Conservation (phyloP, 345 rosid genomes). For the Gossypium bickii region DNA sequence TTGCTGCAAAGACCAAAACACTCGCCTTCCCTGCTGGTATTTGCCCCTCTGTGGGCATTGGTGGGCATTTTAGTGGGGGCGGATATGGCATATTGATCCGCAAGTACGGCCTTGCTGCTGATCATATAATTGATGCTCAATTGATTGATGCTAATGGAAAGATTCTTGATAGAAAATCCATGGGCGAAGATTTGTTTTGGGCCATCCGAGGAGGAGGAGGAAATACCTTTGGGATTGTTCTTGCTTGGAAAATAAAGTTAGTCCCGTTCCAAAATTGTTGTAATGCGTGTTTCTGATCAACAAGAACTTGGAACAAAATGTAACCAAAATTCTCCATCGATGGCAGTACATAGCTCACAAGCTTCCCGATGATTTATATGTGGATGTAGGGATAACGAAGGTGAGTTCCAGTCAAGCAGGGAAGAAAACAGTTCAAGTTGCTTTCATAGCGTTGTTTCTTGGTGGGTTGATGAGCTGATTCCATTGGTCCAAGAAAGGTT, state of each 20-base stretch:
- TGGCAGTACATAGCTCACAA: background rate
- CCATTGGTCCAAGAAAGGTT: background rate
- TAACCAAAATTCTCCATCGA: background rate
- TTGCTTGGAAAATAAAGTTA: constrained; percentile 1
- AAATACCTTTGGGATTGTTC: background rate
- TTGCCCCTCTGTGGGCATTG: background rate
- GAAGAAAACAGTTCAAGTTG: background rate
- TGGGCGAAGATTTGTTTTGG: constrained; percentile 15
- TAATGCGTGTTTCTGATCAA: background rate
- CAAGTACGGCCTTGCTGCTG: constrained; percentile 13
- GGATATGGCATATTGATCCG: background rate
- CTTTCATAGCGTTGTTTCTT: background rate
- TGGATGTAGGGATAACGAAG: background rate
- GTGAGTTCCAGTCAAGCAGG: background rate
- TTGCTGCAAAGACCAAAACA: background rate
- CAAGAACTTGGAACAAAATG: background rate
- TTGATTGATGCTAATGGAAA: constrained; percentile 5
- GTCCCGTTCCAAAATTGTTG: background rate
- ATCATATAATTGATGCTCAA: constrained; percentile 4
- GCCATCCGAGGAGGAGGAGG: constrained; percentile 15
- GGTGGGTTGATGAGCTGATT: background rate
- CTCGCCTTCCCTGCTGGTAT: constrained; percentile 8
- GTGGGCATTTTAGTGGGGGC: background rate
- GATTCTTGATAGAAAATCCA: constrained; percentile 7
- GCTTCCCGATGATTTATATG: background rate